Conservation (phyloP, 495 filamentous ascomycete genomes). For the Cercophora scortea region DNA sequence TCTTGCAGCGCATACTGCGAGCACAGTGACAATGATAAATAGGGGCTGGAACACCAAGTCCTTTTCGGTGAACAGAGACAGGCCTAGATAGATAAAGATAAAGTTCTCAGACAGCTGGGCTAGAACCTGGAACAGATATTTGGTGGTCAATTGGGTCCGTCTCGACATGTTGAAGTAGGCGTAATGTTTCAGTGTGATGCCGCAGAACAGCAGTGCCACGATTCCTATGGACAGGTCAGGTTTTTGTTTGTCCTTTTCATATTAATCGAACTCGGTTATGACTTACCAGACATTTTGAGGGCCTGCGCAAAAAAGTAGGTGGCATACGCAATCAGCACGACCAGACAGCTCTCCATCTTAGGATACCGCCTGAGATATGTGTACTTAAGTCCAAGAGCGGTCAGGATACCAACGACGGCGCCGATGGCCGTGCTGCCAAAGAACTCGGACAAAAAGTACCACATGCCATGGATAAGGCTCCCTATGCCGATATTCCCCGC, state of each 20-base stretch:
- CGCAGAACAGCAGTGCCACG: slow-evolving; percentile 92
- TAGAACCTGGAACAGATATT: slow-evolving; percentile 92
- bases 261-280: background rate
- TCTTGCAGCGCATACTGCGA: slow-evolving; percentile 85
- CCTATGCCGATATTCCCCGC: slow-evolving; percentile 56
- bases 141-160: slow-evolving; percentile 93
- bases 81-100: slow-evolving; percentile 96
- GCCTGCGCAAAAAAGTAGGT: slow-evolving; percentile 97
- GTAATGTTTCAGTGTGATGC: slow-evolving; percentile 97
- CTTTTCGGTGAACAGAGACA: slow-evolving; percentile 86
- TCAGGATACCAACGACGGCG: slow-evolving; percentile 74
- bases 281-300: slow-evolving; percentile 83
- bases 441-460: slow-evolving; percentile 92
- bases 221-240: slow-evolving; percentile 57
- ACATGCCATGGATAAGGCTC: slow-evolving; percentile 81
- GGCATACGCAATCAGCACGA: slow-evolving; percentile 89
- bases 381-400: slow-evolving; percentile 83
- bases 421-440: slow-evolving; percentile 90
- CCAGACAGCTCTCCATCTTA: slow-evolving; percentile 92
- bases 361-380: slow-evolving; percentile 86
- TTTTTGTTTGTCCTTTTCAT: slow-evolving; percentile 6
- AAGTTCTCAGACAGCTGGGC: slow-evolving; percentile 97
- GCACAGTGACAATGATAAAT: slow-evolving; percentile 86
- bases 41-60: slow-evolving; percentile 85
- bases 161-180: slow-evolving; percentile 99